These are phyloP conservation scores for Tubosaeta sp. DNA, from an alignment of 768 basidiomycete genomes.

Conservation along the genomic window DNA sequence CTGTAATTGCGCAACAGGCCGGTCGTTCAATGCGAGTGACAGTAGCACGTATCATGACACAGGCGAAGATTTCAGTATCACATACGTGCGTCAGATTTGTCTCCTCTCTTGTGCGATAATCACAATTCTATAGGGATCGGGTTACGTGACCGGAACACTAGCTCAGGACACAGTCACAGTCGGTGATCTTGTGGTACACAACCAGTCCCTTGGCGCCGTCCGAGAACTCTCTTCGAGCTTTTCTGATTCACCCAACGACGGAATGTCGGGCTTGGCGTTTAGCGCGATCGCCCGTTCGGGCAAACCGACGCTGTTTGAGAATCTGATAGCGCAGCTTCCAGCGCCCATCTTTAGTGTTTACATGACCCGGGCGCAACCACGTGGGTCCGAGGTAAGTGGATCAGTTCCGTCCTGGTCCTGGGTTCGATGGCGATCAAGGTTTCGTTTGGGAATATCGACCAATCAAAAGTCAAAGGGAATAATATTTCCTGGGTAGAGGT, in stretches of 20 bases:
- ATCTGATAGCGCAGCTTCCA: constrained; percentile 43
- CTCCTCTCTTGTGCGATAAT: not conserved
- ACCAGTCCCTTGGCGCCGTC: constrained; percentile 58
- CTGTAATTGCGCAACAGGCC: constrained; percentile 38
- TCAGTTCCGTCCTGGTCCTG: not conserved
- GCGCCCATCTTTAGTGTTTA: constrained; percentile 58
- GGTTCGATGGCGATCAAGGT: constrained; percentile 1
- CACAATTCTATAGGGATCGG: constrained; percentile 41
- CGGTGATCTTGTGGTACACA: constrained; percentile 38
- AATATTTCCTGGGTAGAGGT: constrained; percentile 35
- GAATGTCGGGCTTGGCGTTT: constrained; percentile 62
- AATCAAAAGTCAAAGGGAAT: constrained; percentile 26
- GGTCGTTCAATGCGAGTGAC: too few relatives aligned
- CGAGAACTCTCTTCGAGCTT: constrained; percentile 46
- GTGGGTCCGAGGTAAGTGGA: constrained; percentile 46
- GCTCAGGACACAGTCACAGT: constrained; percentile 49
- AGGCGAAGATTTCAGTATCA: constrained; percentile 33
- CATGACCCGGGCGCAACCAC: constrained; percentile 36
- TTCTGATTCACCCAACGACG: constrained; percentile 46
- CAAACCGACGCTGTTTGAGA: constrained; percentile 61
- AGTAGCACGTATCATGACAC: constrained; percentile 37
- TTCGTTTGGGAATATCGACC: constrained; percentile 33
- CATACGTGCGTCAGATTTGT: constrained; percentile 38
- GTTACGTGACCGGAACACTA: constrained; percentile 46
- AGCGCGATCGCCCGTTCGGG: constrained; percentile 44